Evolutionary conservation across 169 alveolate species (phyloP).

Genomic region (Pseudocohnilembus persalinus): DNA sequence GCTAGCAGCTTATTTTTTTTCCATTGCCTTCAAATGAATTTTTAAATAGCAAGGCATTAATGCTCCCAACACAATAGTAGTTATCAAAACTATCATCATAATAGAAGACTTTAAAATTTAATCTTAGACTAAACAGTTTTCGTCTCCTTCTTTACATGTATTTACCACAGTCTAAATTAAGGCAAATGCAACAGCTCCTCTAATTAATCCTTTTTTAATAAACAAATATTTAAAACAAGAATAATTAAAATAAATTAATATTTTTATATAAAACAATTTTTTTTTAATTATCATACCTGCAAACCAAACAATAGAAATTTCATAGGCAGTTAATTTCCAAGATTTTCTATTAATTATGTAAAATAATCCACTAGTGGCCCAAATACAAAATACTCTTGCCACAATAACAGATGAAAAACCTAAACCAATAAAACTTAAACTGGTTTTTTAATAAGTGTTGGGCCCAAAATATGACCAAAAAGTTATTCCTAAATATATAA

Average conservation of each 20-base stretch:
- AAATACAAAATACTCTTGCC: slow-evolving; percentile 43
- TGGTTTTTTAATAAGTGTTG: slow-evolving; percentile 6
- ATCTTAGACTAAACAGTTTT: not conserved
- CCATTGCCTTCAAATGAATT: slow-evolving; percentile 1
- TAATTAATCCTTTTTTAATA: slow-evolving; percentile 43
- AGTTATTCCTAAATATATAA: slow-evolving; percentile 61
- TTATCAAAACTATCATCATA: slow-evolving; percentile 44
- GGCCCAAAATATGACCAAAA: slow-evolving; percentile 31
- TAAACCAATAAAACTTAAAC: slow-evolving; percentile 21
- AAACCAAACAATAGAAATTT: slow-evolving; percentile 37
- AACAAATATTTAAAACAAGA: too few species aligned
- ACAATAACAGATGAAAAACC: slow-evolving; percentile 34
- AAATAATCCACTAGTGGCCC: slow-evolving; percentile 25
- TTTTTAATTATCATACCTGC: slow-evolving; percentile 25
- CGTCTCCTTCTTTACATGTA: slow-evolving; percentile 17
- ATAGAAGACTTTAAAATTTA: slow-evolving; percentile 21
- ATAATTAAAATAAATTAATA: too few species aligned
- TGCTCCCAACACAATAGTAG: slow-evolving; percentile 34
- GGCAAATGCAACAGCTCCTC: slow-evolving; percentile 56
- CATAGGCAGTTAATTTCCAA: slow-evolving; percentile 5
- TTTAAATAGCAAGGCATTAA: slow-evolving; percentile 30
- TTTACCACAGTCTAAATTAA: slow-evolving; percentile 33
- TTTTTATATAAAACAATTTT: too few species aligned
- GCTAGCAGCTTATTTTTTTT: not conserved
- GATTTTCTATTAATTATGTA: slow-evolving; percentile 14